These are phyloP conservation scores for Mucor velutinosus DNA, from an alignment of 371 early-diverging fungal species.

Conservation along the genomic window DNA sequence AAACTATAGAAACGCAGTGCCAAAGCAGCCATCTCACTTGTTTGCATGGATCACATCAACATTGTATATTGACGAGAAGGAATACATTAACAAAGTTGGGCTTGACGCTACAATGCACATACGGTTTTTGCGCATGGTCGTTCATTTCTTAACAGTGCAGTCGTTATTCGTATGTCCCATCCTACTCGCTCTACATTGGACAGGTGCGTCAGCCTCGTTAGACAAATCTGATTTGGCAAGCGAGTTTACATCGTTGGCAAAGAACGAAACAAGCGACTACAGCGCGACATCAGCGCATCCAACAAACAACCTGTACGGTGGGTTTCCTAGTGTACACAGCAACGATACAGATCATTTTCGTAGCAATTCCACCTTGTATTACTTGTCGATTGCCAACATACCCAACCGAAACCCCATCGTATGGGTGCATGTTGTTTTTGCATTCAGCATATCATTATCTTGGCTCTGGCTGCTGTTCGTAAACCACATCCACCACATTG, in stretches of 20 bases:
- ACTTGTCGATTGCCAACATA: conserved; percentile 49
- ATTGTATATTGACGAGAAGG: conserved; percentile 42
- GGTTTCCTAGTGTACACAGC: neutral
- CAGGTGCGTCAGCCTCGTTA: conserved; percentile 6
- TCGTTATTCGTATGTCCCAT: conserved; percentile 49
- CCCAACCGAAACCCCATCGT: conserved; percentile 29
- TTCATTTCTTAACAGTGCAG: conserved; percentile 56
- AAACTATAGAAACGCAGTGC: conserved; percentile 43
- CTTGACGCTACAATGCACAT: conserved; percentile 70
- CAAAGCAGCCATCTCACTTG: conserved; percentile 37
- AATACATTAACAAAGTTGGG: conserved; percentile 55
- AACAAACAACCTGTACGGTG: neutral
- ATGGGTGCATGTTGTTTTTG: conserved; percentile 50
- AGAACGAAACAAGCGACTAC: conserved; percentile 11
- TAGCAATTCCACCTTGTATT: conserved; percentile 41
- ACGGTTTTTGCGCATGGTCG: conserved; percentile 67
- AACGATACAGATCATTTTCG: conserved; percentile 30
- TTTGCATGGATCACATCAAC: conserved; percentile 55
- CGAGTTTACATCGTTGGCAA: conserved; percentile 9
- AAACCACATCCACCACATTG: conserved; percentile 49
- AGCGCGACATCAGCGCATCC: neutral
- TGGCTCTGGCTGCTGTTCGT: conserved; percentile 57
- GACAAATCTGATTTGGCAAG: conserved; percentile 18
- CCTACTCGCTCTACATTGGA: conserved; percentile 58
- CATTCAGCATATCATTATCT: conserved; percentile 31